Evolutionary conservation across 805 yeast genomes (phyloP), one percentile per base, ranked within the genome.

Genomic region (Pichia insulana): DNA sequence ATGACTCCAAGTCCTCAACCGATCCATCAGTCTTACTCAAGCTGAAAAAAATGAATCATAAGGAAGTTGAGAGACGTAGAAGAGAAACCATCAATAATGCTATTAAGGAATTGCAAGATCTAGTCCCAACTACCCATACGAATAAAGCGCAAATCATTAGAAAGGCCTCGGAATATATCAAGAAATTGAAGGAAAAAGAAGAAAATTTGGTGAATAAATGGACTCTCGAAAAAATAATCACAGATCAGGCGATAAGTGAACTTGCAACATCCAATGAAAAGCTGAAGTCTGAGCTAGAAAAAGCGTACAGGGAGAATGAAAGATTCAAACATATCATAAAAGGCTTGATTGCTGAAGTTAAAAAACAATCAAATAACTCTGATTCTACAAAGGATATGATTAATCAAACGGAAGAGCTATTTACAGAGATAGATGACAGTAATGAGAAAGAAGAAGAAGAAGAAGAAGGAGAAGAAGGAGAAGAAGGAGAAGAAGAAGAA

Each of bases 41-140:
- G 47, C 77, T 78, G 58, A 78, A 96, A 55, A 80, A 83, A 55
- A 85, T 85, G 54, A 89, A 87, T 63, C 98, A 92, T 68, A 89
- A 88, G 64, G 96, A 89, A 64, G 97, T 89, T 18, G 97, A 89
- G 65, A 74, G 95, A 58, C 78, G 96, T 53, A 76, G 97, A 63
- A 76, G 97, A 57, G 95, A 88, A 59, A 76, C 80, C 37, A 89
- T 89, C 58, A 89, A 87, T 63, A 67, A 71, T 34, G 96, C 96
- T n/a, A 87, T 89, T 56, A 78, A 77, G 54, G 85, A 80, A 52
- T 70, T 89, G 52, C 83, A 89, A 27, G 76, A 76, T 19, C 61
- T 89, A 46, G 75, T 89, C 42, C 96, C 96, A 15, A 78, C 85
- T 12, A 76, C 79, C 39, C 96, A 87, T 57, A 76, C 85, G 43